phyloP scores from a whole-genome alignment of 805 yeast genomes.

The Ogataea ramenticola region DNA sequence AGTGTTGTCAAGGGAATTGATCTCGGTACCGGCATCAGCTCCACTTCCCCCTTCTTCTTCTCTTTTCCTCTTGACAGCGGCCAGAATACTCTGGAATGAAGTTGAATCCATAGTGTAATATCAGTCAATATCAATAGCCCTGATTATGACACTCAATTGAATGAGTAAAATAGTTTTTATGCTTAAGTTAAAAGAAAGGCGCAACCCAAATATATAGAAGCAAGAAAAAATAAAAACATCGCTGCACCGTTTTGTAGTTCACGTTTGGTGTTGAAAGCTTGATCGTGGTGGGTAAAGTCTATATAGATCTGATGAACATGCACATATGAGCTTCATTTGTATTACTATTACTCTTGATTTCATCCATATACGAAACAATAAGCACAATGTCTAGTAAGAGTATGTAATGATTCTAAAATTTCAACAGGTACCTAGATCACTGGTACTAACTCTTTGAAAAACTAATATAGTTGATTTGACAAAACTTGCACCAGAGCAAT shows the following conservation, averaged over 20 bases:
- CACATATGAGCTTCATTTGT: no score
- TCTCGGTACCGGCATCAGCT: background rate
- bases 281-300: no score
- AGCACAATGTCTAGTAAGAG: slow-evolving; percentile 2
- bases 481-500: slow-evolving; percentile 74
- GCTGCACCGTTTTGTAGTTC: background rate
- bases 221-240: background rate
- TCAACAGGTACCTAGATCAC: no score
- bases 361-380: no score
- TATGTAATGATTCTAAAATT: background rate
- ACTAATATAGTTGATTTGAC: slow-evolving; percentile 45
- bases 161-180: no score
- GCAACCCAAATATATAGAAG: background rate
- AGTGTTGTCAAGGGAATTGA: background rate
- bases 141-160: no score
- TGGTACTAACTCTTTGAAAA: background rate
- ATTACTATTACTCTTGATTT: no score
- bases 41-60: slow-evolving; percentile 27
- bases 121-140: no score
- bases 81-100: slow-evolving; percentile 64
- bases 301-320: no score
- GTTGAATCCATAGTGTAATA: slow-evolving; percentile 28
- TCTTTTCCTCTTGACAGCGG: slow-evolving; percentile 58
- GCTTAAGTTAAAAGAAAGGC: no score
- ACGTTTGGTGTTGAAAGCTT: no score